A percentile compares a stretch with the other conserved stretches of the same genome.
phyloP scores from a whole-genome alignment of 495 filamentous ascomycete genomes.

The Penicillium bialowiezense region DNA sequence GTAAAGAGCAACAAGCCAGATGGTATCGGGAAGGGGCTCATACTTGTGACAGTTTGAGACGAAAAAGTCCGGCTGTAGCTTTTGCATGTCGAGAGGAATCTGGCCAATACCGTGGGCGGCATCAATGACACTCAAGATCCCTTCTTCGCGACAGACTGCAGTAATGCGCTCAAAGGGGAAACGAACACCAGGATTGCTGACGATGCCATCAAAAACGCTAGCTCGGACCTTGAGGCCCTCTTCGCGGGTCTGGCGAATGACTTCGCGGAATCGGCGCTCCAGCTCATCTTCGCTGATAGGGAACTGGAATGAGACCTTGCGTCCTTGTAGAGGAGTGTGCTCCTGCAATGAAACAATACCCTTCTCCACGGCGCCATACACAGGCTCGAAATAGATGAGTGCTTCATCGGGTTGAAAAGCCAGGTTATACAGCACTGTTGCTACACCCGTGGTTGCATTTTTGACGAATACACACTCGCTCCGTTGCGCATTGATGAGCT shows the following conservation, averaged over 20 bases:
- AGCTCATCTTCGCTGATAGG: slow-evolving; percentile 61
- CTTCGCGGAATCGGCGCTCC: slow-evolving; percentile 47
- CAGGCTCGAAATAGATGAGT: slow-evolving; percentile 66
- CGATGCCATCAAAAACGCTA: slow-evolving; percentile 78
- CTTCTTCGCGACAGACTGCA: slow-evolving; percentile 58
- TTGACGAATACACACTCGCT: slow-evolving; percentile 71
- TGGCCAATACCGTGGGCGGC: slow-evolving; percentile 82
- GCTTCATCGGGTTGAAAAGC: slow-evolving; percentile 56
- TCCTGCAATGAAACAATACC: slow-evolving; percentile 68
- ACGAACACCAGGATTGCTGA: slow-evolving; percentile 69
- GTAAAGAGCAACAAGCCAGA: too few species aligned
- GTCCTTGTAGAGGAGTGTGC: slow-evolving; percentile 36
- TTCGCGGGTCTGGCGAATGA: slow-evolving; percentile 37
- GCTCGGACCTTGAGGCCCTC: slow-evolving; percentile 51
- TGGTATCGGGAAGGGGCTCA: too few species aligned
- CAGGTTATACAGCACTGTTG: slow-evolving; percentile 75
- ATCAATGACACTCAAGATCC: slow-evolving; percentile 67
- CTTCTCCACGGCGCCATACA: slow-evolving; percentile 75
- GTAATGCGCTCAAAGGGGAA: slow-evolving; percentile 74
- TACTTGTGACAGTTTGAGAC: slow-evolving; percentile 82
- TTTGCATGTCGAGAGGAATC: slow-evolving; percentile 61
- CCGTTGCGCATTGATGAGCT: slow-evolving; percentile 57
- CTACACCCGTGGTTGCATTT: slow-evolving; percentile 79
- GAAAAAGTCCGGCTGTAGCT: slow-evolving; percentile 77
- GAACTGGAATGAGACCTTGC: slow-evolving; percentile 48